These are phyloP conservation scores for Viola odorata DNA, from an alignment of 345 rosid genomes.

Conservation along the genomic window DNA sequence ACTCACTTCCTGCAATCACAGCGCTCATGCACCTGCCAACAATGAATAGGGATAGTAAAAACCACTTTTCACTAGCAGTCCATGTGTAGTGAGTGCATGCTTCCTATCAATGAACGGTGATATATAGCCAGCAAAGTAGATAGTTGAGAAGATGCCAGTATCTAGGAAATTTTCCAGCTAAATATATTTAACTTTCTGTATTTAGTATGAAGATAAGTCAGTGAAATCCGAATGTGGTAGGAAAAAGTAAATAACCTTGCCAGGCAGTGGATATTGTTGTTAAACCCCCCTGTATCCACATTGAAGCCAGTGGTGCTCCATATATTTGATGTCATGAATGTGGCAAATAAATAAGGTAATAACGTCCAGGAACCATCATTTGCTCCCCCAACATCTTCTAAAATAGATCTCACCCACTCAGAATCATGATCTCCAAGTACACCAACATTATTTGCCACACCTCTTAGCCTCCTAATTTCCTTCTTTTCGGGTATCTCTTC, in stretches of 20 bases:
- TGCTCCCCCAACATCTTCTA: conserved; percentile 93
- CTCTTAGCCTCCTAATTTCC: conserved; percentile 75
- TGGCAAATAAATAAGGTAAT: conserved; percentile 83
- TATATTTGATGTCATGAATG: conserved; percentile 79
- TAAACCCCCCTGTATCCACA: conserved; percentile 89
- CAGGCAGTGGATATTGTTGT: conserved; percentile 90
- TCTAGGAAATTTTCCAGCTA: too few relatives aligned
- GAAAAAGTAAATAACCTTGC: conserved; percentile 50
- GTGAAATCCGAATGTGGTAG: neutral
- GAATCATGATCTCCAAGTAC: conserved; percentile 76
- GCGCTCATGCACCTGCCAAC: conserved; percentile 79
- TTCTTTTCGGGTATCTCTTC: conserved; percentile 81
- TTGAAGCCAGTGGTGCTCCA: conserved; percentile 93
- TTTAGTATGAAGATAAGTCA: neutral
- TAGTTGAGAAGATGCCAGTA: too few relatives aligned
- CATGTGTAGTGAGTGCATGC: neutral
- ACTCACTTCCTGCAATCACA: conserved; percentile 89
- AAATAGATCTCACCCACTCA: conserved; percentile 85
- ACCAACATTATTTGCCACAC: conserved; percentile 63
- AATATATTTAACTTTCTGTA: neutral
- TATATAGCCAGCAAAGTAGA: too few relatives aligned
- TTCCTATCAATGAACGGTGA: neutral
- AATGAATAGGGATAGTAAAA: conserved; percentile 5
- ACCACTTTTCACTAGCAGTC: neutral
- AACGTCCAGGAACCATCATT: conserved; percentile 91